Evolutionary conservation across 768 basidiomycete species (phyloP), one percentile per base, ranked within the genome.

Genomic region (Lenzites betulinus): DNA sequence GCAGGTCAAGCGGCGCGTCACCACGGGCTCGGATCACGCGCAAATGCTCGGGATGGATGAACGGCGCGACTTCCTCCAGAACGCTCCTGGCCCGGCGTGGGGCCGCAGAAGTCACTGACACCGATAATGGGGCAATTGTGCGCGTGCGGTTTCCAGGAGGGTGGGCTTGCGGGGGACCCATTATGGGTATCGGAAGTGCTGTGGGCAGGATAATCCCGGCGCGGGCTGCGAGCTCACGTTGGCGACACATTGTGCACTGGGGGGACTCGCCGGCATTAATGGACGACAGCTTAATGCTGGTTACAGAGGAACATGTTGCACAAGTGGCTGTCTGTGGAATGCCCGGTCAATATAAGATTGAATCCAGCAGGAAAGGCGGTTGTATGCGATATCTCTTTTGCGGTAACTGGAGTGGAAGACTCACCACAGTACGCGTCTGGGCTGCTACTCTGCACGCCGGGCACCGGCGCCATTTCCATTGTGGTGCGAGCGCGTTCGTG

Each of bases 1-100:
- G 42, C 42, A 26, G 22, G 7, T 23, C 25, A 22, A 28, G 58
- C 8, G 6, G 25, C 12, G 12, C n/a, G 8, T 18, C 42, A 11
- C 18, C 7, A 15, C 22, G 44, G 22, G n/a, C 22, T 6, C 30
- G 23, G 43, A 59, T 36, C 18, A 53, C 11, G 12, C 51, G 44
- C 9, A 36, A 35, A n/a, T 59, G 58, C 20, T 59, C 51, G 16
- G 58, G 58, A 25, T 59, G 58, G 5, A 59, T 51, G 36, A 59
- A 53, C 4, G 38, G n/a, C 2, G 26, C n/a, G 2, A 28, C 48
- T 20, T 39, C 12, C 30, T 41, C 48, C 7, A 51, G 6, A 28
- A 43, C 42, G 20, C n/a, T 23, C 38, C 26, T 33, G 11, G 7
- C 38, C 15, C 15, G 8, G n/a, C 6, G 20, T 9, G 22, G 20